Conservation (phyloP, 2,329 filamentous ascomycete species). For the Apiospora phragmitis region DNA sequence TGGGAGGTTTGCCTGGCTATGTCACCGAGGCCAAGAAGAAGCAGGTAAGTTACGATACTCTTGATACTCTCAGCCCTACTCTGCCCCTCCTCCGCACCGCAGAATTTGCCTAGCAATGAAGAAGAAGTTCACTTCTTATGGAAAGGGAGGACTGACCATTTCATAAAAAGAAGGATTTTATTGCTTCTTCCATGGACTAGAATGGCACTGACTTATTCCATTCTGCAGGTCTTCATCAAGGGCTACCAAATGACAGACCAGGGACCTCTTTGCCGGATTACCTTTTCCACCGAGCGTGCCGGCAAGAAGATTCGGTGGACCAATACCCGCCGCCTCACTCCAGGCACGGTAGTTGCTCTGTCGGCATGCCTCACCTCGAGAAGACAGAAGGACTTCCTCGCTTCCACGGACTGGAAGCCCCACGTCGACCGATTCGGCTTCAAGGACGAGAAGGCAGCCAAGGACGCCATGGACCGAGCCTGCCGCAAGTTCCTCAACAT, state of each 20-base stretch:
- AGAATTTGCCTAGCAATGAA: too few relatives aligned
- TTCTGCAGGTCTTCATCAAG: slow-evolving; percentile 67
- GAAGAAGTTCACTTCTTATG: too few relatives aligned
- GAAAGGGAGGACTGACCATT: too few relatives aligned
- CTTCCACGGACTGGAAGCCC: neutral
- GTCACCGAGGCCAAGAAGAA: too few relatives aligned
- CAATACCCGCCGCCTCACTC: slow-evolving; percentile 51
- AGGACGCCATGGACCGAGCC: neutral
- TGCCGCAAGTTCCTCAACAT: neutral
- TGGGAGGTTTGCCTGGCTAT: neutral
- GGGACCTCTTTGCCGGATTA: slow-evolving; percentile 66
- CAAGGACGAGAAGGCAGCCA: neutral
- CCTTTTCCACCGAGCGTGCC: slow-evolving; percentile 68
- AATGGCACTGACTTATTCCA: neutral
- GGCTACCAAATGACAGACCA: slow-evolving; percentile 63
- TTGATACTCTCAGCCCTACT: too few relatives aligned
- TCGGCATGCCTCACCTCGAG: slow-evolving; percentile 21
- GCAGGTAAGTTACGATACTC: too few relatives aligned
- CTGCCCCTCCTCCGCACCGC: too few relatives aligned
- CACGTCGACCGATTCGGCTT: neutral
- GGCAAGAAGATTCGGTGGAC: slow-evolving; percentile 67
- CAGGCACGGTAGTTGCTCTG: slow-evolving; percentile 55
- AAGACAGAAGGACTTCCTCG: neutral
- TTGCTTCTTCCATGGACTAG: too few relatives aligned
- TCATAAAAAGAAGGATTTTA: too few relatives aligned